Percentiles rank a stretch among this genome's conserved stretches.
Conservation (phyloP, 352 stramenopile species). For the Phytophthora pinifolia region DNA sequence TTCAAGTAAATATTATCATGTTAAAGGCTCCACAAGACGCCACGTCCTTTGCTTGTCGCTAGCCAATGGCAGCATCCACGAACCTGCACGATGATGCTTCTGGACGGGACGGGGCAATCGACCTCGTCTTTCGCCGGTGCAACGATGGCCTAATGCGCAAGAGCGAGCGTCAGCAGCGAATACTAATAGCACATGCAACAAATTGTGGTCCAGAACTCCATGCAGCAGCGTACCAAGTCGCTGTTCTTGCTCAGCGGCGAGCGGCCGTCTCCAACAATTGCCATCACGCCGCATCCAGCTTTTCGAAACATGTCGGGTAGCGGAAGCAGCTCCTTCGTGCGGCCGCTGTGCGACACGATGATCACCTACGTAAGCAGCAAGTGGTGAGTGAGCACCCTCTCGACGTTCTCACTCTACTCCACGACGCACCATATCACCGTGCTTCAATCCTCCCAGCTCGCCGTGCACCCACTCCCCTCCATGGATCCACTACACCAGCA, state of each 20-base stretch:
- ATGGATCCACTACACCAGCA: slow-evolving; percentile 58
- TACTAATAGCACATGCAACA: background rate
- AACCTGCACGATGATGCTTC: slow-evolving; percentile 81
- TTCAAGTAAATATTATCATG: background rate
- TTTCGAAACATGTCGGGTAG: slow-evolving; percentile 49
- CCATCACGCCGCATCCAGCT: slow-evolving; percentile 42
- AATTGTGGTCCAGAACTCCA: no score
- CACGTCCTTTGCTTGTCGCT: no score
- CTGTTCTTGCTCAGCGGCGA: slow-evolving; percentile 37
- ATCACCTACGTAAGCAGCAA: slow-evolving; percentile 42
- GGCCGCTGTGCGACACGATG: slow-evolving; percentile 72
- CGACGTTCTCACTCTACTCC: background rate
- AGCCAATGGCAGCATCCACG: background rate
- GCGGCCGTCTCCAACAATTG: slow-evolving; percentile 45
- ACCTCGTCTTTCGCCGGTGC: slow-evolving; percentile 48
- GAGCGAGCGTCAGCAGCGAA: background rate
- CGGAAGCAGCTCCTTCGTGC: slow-evolving; percentile 56
- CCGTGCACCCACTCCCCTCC: slow-evolving; percentile 79
- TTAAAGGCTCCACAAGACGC: no score
- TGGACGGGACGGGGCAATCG: slow-evolving; percentile 64
- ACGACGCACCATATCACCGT: slow-evolving; percentile 52
- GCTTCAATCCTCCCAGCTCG: slow-evolving; percentile 66
- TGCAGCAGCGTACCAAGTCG: slow-evolving; percentile 34
- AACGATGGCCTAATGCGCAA: slow-evolving; percentile 33
- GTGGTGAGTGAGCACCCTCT: background rate